A percentile compares a stretch with the other conserved stretches of the same genome.
phyloP scores from a whole-genome alignment of 2,329 filamentous ascomycete genomes.

The Fusarium aywerte region DNA sequence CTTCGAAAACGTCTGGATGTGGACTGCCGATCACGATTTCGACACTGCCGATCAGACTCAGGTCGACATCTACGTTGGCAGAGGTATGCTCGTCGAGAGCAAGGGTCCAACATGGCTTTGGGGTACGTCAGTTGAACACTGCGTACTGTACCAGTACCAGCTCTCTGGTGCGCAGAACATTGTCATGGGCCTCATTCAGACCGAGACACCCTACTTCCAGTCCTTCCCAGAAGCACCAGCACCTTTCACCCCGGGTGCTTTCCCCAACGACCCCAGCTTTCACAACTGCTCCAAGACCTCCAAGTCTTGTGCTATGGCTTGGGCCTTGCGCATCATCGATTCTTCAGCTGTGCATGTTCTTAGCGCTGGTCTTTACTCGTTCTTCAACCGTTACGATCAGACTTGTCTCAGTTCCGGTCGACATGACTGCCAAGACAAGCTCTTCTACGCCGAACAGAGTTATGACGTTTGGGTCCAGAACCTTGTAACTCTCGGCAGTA shows the following conservation, averaged over 20 bases:
- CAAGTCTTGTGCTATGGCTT: no score
- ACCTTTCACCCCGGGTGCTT: no score
- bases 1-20: constrained; percentile 68
- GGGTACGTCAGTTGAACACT: constrained; percentile 40
- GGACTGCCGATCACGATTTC: constrained; percentile 71
- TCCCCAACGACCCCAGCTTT: constrained; percentile 19
- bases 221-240: no score
- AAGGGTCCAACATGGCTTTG: constrained; percentile 49
- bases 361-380: constrained; percentile 45
- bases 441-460: constrained; percentile 39
- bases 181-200: constrained; percentile 61
- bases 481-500: constrained; percentile 28
- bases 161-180: constrained; percentile 59
- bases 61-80: constrained; percentile 53
- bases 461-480: constrained; percentile 39
- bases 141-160: constrained; percentile 61
- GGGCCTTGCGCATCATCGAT: constrained; percentile 39
- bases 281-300: constrained; percentile 1
- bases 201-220: constrained; percentile 41
- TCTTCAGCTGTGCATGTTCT: constrained; percentile 38
- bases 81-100: constrained; percentile 52
- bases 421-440: constrained; percentile 1
- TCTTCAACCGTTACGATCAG: constrained; percentile 42
- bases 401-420: no score
- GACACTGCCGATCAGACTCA: constrained; percentile 28